Evolutionary conservation across 169 alveolate genomes (phyloP).

Genomic region (Cyclospora cayetanensis): DNA sequence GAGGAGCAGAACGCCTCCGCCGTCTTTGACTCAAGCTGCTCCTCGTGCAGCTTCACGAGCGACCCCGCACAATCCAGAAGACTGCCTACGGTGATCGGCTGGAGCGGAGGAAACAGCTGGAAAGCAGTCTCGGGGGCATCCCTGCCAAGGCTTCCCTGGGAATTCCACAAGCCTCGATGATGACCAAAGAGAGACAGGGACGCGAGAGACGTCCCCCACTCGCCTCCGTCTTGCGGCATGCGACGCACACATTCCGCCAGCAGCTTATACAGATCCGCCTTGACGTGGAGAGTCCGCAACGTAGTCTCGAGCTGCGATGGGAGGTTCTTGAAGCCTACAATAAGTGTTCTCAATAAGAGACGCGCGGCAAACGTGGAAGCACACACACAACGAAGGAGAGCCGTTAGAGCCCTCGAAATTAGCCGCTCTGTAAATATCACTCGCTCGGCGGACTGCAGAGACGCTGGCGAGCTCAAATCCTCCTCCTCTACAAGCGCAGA

Average conservation of each 20-base stretch:
- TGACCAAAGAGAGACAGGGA: background rate
- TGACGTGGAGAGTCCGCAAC: conserved; percentile 13
- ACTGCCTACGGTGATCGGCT: conserved; percentile 9
- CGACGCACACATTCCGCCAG: conserved; percentile 46
- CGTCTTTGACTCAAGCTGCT: background rate
- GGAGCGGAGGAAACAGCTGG: background rate
- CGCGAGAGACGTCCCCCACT: background rate
- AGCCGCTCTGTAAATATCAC: background rate
- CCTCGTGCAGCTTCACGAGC: background rate
- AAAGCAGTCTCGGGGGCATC: background rate
- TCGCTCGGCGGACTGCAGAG: background rate
- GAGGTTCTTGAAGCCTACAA: background rate
- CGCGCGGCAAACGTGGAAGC: background rate
- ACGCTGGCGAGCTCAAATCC: background rate
- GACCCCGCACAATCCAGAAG: background rate
- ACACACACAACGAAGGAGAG: conserved; percentile 3
- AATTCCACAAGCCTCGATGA: background rate
- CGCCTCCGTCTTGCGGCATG: background rate
- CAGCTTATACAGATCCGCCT: conserved; percentile 9
- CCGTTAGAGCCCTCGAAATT: background rate
- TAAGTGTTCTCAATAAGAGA: background rate
- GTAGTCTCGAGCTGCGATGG: conserved; percentile 41
- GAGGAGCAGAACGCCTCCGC: background rate
- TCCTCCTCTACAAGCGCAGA: background rate
- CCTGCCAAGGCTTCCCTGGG: background rate